Base-by-base conservation (phyloP, 768 basidiomycete genomes). In the Termitomyces sp. region DNA sequence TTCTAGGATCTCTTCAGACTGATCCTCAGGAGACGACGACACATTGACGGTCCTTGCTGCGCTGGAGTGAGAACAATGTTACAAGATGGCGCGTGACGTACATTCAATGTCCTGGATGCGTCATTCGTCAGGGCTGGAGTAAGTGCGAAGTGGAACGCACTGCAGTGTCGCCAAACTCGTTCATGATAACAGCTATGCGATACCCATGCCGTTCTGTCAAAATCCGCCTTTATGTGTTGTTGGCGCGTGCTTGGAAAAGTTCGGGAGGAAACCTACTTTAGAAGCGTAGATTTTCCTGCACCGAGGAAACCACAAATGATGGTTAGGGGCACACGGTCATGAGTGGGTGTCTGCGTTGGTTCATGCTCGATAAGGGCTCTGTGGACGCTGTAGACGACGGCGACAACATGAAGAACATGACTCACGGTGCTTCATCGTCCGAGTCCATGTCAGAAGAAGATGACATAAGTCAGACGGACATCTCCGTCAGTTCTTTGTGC, bases 181-280 rank as follows among this genome's bases (percentile, higher is more conserved):
- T 97, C 92, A 97, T 94, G 61, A 96, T 97, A 22, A 99, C 96
- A 5, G 96, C 96, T 56, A 99, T 97, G 38, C 90, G 84, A 67
- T 94, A 94, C 3, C 96, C 95, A 80, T 98, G 96, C 40, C 86
- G 79, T 67, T 94, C 93, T 13, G 91, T 96, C 60, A 98, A 75
- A 64, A 98, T 95, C 33, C 94, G 87, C 63, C 87, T 90, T 61
- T 16, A n/a, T 14, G 46, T 24, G 20, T 1, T 5, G n/a, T 49
- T 16, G 24, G 14, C 43, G 44, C 20, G 14, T 41, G 43, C n/a
- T 41, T 28, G 30, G 14, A 9, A 9, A 48, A 43, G 20, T 32
- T 36, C 26, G 5, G 22, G 47, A 26, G 33, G 24, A 55, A n/a
- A 69, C 82, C 55, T 63, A 88, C 88, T 88, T 87, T 55, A 98